phyloP scores from a whole-genome alignment of 371 early-diverging fungal species.

The Lichtheimia ramosa region DNA sequence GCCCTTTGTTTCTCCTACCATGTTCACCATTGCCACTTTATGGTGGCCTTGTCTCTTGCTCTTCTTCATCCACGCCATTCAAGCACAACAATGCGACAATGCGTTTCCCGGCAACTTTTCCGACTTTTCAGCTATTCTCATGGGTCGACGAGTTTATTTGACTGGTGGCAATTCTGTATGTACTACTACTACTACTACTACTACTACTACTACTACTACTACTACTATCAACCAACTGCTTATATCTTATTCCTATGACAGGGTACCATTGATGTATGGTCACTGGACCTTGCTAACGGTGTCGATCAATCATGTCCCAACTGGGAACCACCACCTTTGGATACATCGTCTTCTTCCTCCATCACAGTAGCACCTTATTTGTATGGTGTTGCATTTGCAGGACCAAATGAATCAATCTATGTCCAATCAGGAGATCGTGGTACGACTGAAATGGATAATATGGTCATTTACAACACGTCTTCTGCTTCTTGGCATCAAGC shows the following conservation, averaged over 20 bases:
- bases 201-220: background rate
- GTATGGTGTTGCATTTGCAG: conserved; percentile 36
- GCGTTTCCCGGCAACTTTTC: conserved; percentile 14
- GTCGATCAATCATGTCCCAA: conserved; percentile 17
- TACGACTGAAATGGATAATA: conserved; percentile 16
- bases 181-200: background rate
- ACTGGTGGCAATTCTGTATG: conserved; percentile 18
- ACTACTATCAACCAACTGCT: background rate
- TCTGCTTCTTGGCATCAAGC: conserved; percentile 11
- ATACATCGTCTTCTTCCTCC: background rate
- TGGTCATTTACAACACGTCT: conserved; percentile 21
- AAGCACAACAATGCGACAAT: conserved; percentile 9
- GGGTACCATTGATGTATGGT: conserved; percentile 25
- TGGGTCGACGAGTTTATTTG: conserved; percentile 13
- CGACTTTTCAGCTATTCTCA: conserved; percentile 20
- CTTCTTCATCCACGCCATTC: background rate
- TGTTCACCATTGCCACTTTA: background rate
- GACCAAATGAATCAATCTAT: conserved; percentile 16
- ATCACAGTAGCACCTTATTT: conserved; percentile 14
- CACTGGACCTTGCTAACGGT: conserved; percentile 25
- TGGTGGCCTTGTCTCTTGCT: background rate
- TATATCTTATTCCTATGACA: background rate
- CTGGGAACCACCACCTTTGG: conserved; percentile 18
- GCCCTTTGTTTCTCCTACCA: background rate
- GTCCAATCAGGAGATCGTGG: conserved; percentile 25